These are phyloP conservation scores for Hypsizygus marmoreus DNA, from an alignment of 768 basidiomycete genomes.

Conservation along the genomic window DNA sequence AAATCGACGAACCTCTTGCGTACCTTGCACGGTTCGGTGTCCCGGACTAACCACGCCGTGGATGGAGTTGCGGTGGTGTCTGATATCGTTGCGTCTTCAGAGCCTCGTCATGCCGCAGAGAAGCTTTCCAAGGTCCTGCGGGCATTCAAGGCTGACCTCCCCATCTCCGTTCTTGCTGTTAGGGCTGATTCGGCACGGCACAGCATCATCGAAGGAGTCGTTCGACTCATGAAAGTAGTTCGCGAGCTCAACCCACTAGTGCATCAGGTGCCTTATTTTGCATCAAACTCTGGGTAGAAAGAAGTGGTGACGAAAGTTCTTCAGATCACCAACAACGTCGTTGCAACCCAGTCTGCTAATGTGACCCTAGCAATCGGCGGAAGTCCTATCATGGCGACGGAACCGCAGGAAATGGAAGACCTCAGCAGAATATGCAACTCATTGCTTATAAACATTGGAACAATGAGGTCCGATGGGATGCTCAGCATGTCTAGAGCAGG, in stretches of 20 bases:
- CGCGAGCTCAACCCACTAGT: slow-evolving; percentile 64
- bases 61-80: slow-evolving; percentile 91
- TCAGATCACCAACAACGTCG: slow-evolving; percentile 89
- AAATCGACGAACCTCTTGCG: slow-evolving; percentile 77
- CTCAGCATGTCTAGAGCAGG: slow-evolving; percentile 81
- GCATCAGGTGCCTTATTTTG: slow-evolving; percentile 85
- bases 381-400: slow-evolving; percentile 94
- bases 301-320: background rate
- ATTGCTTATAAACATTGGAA: slow-evolving; percentile 87
- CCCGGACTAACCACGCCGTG: slow-evolving; percentile 55
- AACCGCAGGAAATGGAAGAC: slow-evolving; percentile 80
- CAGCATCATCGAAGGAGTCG: slow-evolving; percentile 44
- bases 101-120: slow-evolving; percentile 55
- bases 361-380: slow-evolving; percentile 85
- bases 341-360: slow-evolving; percentile 88
- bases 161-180: background rate
- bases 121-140: slow-evolving; percentile 44
- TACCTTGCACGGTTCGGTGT: slow-evolving; percentile 71
- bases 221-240: slow-evolving; percentile 51
- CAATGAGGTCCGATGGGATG: slow-evolving; percentile 56
- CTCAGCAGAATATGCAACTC: slow-evolving; percentile 65
- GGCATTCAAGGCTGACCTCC: slow-evolving; percentile 37
- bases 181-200: slow-evolving; percentile 18
- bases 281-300: too few relatives aligned
- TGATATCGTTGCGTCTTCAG: slow-evolving; percentile 70